Evolutionary conservation across 768 basidiomycete species (phyloP), one percentile per base, ranked within the genome.

Genomic region (Russula sp.): DNA sequence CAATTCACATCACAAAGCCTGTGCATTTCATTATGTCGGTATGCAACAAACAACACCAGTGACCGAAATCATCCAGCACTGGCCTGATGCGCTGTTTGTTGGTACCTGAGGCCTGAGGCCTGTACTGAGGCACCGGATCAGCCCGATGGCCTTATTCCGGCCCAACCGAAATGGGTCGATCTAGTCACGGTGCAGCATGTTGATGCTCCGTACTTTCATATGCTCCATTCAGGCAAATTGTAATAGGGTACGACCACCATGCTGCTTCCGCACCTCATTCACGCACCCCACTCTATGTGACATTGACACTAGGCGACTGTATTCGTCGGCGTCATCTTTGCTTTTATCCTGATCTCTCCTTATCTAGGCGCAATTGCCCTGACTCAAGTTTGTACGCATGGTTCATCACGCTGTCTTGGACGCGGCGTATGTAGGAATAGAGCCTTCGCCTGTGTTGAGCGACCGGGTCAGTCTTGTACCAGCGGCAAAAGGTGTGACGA

Each of bases 221-320:
- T 56, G 36, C 43, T 32, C 45, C 43, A 56, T 35, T n/a, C 29
- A 22, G 50, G n/a, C 35, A 20, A 38, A 29, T 38, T 36, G 35
- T 22, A 20, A 22, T 22, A 20, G 48, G 32, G 50, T 25, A 38
- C 34, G 35, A 13, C 22, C 13, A 36, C 55, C 55, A 58, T 10
- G 56, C 47, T n/a, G 56, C 39, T 41, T 58, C 56, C 56, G 25
- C 56, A 58, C 56, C 34, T 18, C 38, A 6, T 29, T 35, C 46
- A 49, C 49, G 5, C 13, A 20, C 11, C 25, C 42, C 7, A 32
- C 43, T 35, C 8, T 45, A 16, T 25, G 43, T 56, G 32, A 56
- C 42, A 32, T 3, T 1, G 25, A 29, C 25, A 29, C 25, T 29
- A 29, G n/a, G n/a, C n/a, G n/a, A n/a, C n/a, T n/a, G n/a, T n/a